Percentiles rank a stretch among this genome's conserved stretches.
Evolutionary conservation across 2,329 filamentous ascomycete genomes (phyloP).

Genomic region (Trichoderma breve): DNA sequence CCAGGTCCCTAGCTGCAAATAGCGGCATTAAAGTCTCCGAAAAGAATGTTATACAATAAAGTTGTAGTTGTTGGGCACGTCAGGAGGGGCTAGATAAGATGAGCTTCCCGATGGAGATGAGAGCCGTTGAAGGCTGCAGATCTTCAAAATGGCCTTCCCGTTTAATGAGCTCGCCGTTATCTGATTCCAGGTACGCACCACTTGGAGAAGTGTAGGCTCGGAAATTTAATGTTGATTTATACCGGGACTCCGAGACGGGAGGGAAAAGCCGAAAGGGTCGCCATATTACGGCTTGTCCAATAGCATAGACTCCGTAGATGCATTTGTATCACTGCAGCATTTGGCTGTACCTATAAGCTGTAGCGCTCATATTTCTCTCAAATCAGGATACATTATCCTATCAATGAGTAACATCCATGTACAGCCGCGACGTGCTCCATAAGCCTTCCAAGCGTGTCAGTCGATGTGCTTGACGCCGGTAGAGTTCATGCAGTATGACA

Average conservation of each 20-base stretch:
- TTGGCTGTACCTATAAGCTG: neutral
- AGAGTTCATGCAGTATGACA: neutral
- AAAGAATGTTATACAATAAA: neutral
- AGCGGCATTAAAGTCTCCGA: neutral
- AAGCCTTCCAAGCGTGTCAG: neutral
- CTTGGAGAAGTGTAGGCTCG: neutral
- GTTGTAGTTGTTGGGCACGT: neutral
- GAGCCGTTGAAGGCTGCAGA: neutral
- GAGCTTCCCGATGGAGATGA: slow-evolving; percentile 14
- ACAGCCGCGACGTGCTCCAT: neutral
- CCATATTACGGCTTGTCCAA: neutral
- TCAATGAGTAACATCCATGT: neutral
- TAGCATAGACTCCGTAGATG: neutral
- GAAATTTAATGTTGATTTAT: neutral
- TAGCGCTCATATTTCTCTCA: neutral
- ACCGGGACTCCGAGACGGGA: neutral
- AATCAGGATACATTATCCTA: neutral
- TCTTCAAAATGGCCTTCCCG: slow-evolving; percentile 8
- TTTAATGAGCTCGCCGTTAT: neutral
- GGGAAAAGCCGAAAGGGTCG: neutral
- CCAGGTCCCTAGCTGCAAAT: neutral
- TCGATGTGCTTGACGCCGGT: neutral
- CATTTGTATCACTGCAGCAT: neutral
- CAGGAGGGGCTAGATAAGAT: neutral
- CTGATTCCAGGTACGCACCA: neutral